These are phyloP conservation scores for Russula ochroleuca DNA, from an alignment of 768 basidiomycete species.

Conservation along the genomic window DNA sequence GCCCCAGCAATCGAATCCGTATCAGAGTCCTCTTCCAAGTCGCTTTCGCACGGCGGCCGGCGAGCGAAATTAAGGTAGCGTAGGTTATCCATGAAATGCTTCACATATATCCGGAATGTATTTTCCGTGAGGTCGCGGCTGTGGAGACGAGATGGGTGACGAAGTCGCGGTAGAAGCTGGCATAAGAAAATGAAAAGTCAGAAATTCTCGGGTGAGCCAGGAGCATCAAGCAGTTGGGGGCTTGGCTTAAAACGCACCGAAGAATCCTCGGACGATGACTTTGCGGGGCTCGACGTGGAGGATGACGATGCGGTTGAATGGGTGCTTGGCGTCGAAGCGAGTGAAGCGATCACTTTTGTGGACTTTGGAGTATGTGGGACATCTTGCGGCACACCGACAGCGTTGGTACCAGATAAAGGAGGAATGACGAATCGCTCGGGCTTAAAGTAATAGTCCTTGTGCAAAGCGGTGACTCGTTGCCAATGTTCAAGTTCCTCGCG, in stretches of 20 bases:
- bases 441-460: slow-evolving; percentile 16
- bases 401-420: background rate
- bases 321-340: background rate
- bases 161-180: slow-evolving; percentile 46
- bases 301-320: slow-evolving; percentile 15
- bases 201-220: background rate
- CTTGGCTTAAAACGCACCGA: slow-evolving; percentile 17
- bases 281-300: slow-evolving; percentile 18
- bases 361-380: slow-evolving; percentile 20
- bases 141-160: slow-evolving; percentile 68
- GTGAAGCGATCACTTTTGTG: background rate
- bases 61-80: slow-evolving; percentile 14
- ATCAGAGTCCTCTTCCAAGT: slow-evolving; percentile 12
- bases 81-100: slow-evolving; percentile 70
- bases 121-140: slow-evolving; percentile 64
- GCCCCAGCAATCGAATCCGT: background rate
- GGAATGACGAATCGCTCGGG: slow-evolving; percentile 24
- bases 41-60: background rate
- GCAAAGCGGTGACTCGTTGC: slow-evolving; percentile 19
- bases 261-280: slow-evolving; percentile 16
- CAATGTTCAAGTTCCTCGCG: slow-evolving; percentile 22
- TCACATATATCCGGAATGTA: slow-evolving; percentile 70
- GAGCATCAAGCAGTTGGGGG: too few species aligned
- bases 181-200: slow-evolving; percentile 1
- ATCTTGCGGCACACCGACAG: background rate